phyloP scores from a whole-genome alignment of 306 rosid species.

The Cucumis hystrix region DNA sequence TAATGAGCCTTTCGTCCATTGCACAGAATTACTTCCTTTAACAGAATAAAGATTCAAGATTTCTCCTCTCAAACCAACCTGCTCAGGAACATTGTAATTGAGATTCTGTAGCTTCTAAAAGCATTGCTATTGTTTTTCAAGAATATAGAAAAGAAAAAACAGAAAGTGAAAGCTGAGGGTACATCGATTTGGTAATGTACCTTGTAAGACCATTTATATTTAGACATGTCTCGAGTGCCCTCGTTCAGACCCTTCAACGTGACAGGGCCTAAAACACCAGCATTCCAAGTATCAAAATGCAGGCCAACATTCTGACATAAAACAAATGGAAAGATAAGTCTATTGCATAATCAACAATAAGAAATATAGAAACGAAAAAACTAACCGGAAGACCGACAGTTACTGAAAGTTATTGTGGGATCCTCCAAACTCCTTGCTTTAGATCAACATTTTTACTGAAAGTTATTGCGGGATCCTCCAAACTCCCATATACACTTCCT shows the following conservation, averaged over 20 bases:
- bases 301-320: conserved; percentile 27
- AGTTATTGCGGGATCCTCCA: conserved; percentile 42
- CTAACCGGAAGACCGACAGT: conserved; percentile 88
- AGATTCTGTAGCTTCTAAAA: background rate
- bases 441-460: conserved; percentile 43
- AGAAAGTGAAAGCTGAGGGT: background rate
- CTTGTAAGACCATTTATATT: conserved; percentile 88
- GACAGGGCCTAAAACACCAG: conserved; percentile 82
- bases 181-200: conserved; percentile 15
- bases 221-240: conserved; percentile 78
- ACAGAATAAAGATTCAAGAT: conserved; percentile 43
- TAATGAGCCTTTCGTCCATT: conserved; percentile 57
- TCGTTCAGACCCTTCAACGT: conserved; percentile 61
- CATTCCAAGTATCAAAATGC: conserved; percentile 85
- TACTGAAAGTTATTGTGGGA: conserved; percentile 53
- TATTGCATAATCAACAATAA: background rate
- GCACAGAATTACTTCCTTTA: conserved; percentile 67
- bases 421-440: conserved; percentile 37
- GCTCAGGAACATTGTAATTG: conserved; percentile 7
- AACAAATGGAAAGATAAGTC: conserved; percentile 2
- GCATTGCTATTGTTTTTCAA: background rate
- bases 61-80: conserved; percentile 86
- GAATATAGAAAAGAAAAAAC: background rate
- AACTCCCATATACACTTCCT: conserved; percentile 59
- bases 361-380: conserved; percentile 3